Evolutionary conservation across 129 eudicot species (phyloP).

Genomic region (Artemisia annua): DNA sequence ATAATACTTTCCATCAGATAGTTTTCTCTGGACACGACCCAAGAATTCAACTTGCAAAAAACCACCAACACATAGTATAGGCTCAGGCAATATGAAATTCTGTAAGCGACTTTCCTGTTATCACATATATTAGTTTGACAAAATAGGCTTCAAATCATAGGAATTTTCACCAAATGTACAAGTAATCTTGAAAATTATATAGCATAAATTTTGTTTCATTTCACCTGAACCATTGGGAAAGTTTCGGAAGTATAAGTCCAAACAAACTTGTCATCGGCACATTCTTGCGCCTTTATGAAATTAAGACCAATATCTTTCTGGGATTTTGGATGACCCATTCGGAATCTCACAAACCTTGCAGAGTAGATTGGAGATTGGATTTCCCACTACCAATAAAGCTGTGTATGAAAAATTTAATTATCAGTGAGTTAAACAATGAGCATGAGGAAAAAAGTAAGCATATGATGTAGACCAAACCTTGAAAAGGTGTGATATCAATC

Average conservation of each 20-base stretch:
- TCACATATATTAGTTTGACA: neutral
- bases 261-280: constrained; percentile 46
- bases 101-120: constrained; percentile 58
- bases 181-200: neutral
- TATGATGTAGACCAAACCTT: constrained; percentile 31
- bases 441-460: neutral
- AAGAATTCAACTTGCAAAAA: constrained; percentile 62
- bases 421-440: neutral
- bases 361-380: constrained; percentile 72
- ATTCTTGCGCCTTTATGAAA: constrained; percentile 20
- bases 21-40: constrained; percentile 71
- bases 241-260: constrained; percentile 65
- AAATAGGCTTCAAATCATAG: constrained; percentile 2
- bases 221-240: constrained; percentile 53
- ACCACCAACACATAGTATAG: constrained; percentile 76
- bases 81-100: constrained; percentile 68
- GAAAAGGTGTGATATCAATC: constrained; percentile 56
- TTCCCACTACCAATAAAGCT: constrained; percentile 56
- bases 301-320: constrained; percentile 23
- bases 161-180: neutral
- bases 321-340: constrained; percentile 54
- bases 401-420: neutral
- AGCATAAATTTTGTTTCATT: neutral
- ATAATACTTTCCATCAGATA: constrained; percentile 54
- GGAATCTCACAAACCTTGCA: constrained; percentile 58